Evolutionary conservation across 2,329 filamentous ascomycete genomes (phyloP).

Genomic region (Colletotrichum spinosum): DNA sequence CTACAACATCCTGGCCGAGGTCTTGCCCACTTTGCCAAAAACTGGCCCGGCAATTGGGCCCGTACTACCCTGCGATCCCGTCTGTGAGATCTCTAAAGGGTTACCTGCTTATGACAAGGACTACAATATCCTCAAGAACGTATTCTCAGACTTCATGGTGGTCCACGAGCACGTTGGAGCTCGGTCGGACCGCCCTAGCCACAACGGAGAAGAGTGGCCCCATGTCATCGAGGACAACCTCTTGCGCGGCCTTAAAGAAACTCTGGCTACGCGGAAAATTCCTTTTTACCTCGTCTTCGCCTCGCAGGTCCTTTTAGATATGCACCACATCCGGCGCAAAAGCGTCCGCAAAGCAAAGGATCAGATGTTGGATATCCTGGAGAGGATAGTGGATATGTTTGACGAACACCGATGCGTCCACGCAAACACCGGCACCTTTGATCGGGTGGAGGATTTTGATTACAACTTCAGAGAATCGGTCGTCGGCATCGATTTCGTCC

Average conservation of each 20-base stretch:
- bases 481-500: background rate
- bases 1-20: conserved; percentile 5
- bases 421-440: background rate
- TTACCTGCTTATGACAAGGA: background rate
- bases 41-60: background rate
- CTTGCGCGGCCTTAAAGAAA: conserved; percentile 47
- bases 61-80: background rate
- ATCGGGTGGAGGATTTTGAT: background rate
- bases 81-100: background rate
- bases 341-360: conserved; percentile 31
- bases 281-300: conserved; percentile 54
- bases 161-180: conserved; percentile 34
- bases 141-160: conserved; percentile 16
- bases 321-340: conserved; percentile 44
- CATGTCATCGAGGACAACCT: conserved; percentile 50
- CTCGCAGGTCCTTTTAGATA: conserved; percentile 55
- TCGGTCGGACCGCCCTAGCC: no score
- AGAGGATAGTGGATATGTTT: background rate
- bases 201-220: conserved; percentile 39
- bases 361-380: background rate
- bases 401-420: background rate
- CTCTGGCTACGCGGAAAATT: conserved; percentile 44
- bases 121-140: background rate
- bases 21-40: background rate
- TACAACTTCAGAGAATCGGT: background rate